A percentile compares a stretch with the other conserved stretches of the same genome.
Evolutionary conservation across 805 yeast genomes (phyloP).

Genomic region (Sugiyamaella floridensis): DNA sequence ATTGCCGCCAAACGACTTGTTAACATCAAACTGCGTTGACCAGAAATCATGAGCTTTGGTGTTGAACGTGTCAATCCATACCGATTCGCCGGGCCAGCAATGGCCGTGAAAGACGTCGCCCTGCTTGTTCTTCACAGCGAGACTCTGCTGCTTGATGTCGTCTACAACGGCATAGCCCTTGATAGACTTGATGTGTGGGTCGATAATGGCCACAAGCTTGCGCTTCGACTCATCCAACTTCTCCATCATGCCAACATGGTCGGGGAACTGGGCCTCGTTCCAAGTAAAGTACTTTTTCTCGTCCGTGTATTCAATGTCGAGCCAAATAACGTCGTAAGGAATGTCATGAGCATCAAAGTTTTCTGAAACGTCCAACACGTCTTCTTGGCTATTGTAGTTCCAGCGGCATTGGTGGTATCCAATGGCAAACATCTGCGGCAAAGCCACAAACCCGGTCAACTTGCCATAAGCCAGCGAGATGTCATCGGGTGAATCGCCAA

Average conservation of each 20-base stretch:
- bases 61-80: slow-evolving; percentile 85
- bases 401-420: slow-evolving; percentile 97
- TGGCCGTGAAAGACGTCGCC: slow-evolving; percentile 66
- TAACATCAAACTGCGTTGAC: slow-evolving; percentile 31
- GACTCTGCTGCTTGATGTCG: slow-evolving; percentile 34
- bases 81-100: slow-evolving; percentile 97
- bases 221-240: slow-evolving; percentile 67
- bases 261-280: slow-evolving; percentile 67
- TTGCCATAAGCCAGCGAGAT: slow-evolving; percentile 56
- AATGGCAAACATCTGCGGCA: slow-evolving; percentile 73
- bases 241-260: slow-evolving; percentile 61
- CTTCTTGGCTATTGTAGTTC: slow-evolving; percentile 88
- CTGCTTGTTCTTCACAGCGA: slow-evolving; percentile 42
- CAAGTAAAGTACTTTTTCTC: slow-evolving; percentile 86
- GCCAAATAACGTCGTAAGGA: slow-evolving; percentile 91
- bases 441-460: slow-evolving; percentile 62
- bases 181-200: slow-evolving; percentile 74
- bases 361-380: slow-evolving; percentile 63
- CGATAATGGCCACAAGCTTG: slow-evolving; percentile 76
- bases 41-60: slow-evolving; percentile 40
- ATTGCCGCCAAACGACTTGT: slow-evolving; percentile 34
- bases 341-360: slow-evolving; percentile 66
- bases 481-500: slow-evolving; percentile 50
- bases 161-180: slow-evolving; percentile 58
- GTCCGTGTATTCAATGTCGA: slow-evolving; percentile 89